Conservation (phyloP, 1,139 yeast species). For the Kodamaea derodonti region DNA sequence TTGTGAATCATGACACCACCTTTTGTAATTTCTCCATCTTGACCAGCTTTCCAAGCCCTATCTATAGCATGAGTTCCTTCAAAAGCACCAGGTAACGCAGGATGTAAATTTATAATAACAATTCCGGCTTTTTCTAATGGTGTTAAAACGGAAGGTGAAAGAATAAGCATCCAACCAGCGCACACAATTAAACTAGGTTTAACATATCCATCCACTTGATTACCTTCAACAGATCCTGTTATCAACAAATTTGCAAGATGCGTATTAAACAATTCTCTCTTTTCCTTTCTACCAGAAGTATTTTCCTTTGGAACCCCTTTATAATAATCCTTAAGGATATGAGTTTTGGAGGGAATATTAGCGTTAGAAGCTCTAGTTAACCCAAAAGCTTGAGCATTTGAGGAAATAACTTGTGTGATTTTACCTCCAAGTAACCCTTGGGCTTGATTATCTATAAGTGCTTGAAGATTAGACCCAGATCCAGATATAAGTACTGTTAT, state of each 20-base stretch:
- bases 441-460: slow-evolving; percentile 72
- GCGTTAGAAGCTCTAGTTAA: slow-evolving; percentile 70
- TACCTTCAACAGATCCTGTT: slow-evolving; percentile 32
- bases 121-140: slow-evolving; percentile 61
- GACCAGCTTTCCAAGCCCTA: slow-evolving; percentile 94
- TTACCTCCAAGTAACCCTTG: slow-evolving; percentile 46
- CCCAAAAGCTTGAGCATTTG: slow-evolving; percentile 81
- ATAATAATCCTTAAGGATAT: slow-evolving; percentile 71
- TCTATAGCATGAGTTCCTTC: slow-evolving; percentile 97
- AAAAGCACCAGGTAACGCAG: slow-evolving; percentile 95
- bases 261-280: slow-evolving; percentile 67
- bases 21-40: slow-evolving; percentile 62
- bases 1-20: slow-evolving; percentile 98
- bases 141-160: slow-evolving; percentile 69
- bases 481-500: slow-evolving; percentile 89
- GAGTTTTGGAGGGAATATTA: slow-evolving; percentile 64
- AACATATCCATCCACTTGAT: slow-evolving; percentile 24
- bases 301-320: slow-evolving; percentile 67
- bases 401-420: slow-evolving; percentile 76
- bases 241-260: slow-evolving; percentile 73
- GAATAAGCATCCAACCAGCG: slow-evolving; percentile 97
- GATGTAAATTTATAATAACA: slow-evolving; percentile 88
- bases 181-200: slow-evolving; percentile 86
- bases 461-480: slow-evolving; percentile 90
- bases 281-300: slow-evolving; percentile 49